Evolutionary conservation across 169 alveolate species (phyloP).

Genomic region (Plasmodium coatneyi): DNA sequence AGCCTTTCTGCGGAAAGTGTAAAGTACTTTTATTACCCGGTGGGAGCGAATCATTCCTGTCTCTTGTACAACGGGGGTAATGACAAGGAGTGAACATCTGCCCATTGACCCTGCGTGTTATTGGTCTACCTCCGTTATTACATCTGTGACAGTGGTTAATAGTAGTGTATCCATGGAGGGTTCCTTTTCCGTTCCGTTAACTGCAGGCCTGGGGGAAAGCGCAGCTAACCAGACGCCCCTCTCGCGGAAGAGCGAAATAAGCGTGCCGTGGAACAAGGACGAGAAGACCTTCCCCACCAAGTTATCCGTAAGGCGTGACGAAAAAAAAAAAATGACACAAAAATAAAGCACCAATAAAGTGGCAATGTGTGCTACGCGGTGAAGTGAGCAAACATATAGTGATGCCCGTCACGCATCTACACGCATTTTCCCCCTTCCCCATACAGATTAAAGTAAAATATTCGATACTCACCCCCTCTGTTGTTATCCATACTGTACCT

Average conservation of each 20-base stretch:
- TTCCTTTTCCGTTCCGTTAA: background rate
- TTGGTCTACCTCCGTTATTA: background rate
- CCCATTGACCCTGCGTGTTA: background rate
- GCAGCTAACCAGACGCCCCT: constrained; percentile 30
- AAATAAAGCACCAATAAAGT: no score
- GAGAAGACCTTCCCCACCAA: constrained; percentile 36
- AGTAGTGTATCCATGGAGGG: background rate
- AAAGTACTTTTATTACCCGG: constrained; percentile 77
- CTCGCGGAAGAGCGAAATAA: constrained; percentile 41
- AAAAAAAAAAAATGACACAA: background rate
- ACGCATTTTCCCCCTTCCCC: background rate
- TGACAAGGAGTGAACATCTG: background rate
- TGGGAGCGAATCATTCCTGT: constrained; percentile 76
- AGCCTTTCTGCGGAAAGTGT: constrained; percentile 72
- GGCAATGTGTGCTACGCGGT: background rate
- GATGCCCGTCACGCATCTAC: background rate
- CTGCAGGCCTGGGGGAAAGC: constrained; percentile 31
- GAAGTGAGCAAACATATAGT: background rate
- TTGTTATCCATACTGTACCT: constrained; percentile 11
- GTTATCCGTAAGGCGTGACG: constrained; percentile 18
- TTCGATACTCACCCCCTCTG: constrained; percentile 5
- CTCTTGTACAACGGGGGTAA: constrained; percentile 76
- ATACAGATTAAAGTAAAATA: constrained; percentile 20
- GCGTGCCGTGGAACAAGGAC: constrained; percentile 31
- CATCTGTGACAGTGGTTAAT: background rate